Conservation (phyloP, 805 yeast genomes). For the Candida ficus region DNA sequence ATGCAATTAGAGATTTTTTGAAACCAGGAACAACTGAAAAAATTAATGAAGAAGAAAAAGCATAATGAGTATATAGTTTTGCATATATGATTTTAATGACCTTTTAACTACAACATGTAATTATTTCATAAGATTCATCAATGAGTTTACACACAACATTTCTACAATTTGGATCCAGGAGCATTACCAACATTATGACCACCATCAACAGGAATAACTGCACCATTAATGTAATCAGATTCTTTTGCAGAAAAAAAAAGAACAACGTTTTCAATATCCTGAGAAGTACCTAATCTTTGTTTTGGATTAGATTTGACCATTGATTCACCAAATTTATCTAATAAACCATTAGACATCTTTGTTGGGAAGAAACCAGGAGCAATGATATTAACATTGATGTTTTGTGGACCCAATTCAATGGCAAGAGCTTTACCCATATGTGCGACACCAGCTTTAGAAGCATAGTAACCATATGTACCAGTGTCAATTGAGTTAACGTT, state of each 20-base stretch:
- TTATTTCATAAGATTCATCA: too few relatives aligned
- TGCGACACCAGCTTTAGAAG: slow-evolving; percentile 72
- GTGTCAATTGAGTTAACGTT: slow-evolving; percentile 28
- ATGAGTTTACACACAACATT: too few relatives aligned
- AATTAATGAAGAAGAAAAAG: background rate
- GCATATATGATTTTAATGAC: too few relatives aligned
- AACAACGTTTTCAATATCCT: slow-evolving; percentile 52
- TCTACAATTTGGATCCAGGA: background rate
- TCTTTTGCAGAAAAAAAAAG: slow-evolving; percentile 54
- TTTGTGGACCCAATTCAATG: slow-evolving; percentile 56
- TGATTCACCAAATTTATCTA: slow-evolving; percentile 41
- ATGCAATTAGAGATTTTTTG: slow-evolving; percentile 17
- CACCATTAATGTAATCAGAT: slow-evolving; percentile 60
- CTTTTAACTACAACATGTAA: too few relatives aligned
- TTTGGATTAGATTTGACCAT: slow-evolving; percentile 52
- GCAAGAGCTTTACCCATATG: slow-evolving; percentile 64
- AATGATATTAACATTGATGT: slow-evolving; percentile 62
- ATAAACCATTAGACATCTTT: slow-evolving; percentile 65
- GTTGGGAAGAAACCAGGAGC: slow-evolving; percentile 79
- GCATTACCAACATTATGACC: slow-evolving; percentile 46
- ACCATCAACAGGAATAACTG: slow-evolving; percentile 66
- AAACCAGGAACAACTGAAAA: slow-evolving; percentile 1
- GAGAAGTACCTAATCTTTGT: slow-evolving; percentile 54
- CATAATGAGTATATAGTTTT: too few relatives aligned
- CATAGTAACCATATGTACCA: slow-evolving; percentile 61